A percentile compares a stretch with the other conserved stretches of the same genome.
These are phyloP conservation scores for Syzygium oleosum DNA, from an alignment of 345 rosid species.

Conservation along the genomic window DNA sequence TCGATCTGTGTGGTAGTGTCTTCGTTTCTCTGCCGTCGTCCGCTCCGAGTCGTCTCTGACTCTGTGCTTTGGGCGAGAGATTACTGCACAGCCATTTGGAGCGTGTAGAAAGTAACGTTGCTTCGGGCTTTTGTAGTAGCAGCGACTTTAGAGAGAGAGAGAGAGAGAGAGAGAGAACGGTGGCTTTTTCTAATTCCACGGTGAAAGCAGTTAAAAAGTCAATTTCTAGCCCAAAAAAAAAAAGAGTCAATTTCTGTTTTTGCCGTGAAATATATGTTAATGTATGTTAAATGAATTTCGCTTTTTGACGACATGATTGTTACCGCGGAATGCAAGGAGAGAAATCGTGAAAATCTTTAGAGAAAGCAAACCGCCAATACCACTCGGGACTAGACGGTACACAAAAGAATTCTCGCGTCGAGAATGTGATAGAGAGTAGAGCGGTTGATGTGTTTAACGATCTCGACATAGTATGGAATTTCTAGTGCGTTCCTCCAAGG, in stretches of 20 bases:
- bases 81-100: constrained; percentile 12
- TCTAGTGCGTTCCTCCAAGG: background rate
- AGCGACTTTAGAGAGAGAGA: background rate
- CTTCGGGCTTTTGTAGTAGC: background rate
- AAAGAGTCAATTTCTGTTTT: background rate
- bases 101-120: constrained; percentile 24
- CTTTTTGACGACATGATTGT: no score
- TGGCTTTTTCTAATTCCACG: background rate
- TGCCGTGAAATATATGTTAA: background rate
- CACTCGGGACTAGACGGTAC: no score
- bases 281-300: no score
- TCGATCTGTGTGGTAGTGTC: background rate
- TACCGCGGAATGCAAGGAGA: no score
- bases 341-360: no score
- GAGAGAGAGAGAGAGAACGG: background rate
- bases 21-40: background rate
- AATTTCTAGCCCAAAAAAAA: no score
- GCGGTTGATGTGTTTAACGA: background rate
- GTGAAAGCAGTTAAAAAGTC: background rate
- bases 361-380: no score
- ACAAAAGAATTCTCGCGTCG: no score
- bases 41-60: no score
- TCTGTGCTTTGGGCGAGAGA: background rate
- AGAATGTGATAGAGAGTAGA: no score
- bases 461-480: background rate